Percentiles rank a stretch among this genome's conserved stretches.
Conservation (phyloP, 169 alveolate species). For the Cryptosporidium viatorum region DNA sequence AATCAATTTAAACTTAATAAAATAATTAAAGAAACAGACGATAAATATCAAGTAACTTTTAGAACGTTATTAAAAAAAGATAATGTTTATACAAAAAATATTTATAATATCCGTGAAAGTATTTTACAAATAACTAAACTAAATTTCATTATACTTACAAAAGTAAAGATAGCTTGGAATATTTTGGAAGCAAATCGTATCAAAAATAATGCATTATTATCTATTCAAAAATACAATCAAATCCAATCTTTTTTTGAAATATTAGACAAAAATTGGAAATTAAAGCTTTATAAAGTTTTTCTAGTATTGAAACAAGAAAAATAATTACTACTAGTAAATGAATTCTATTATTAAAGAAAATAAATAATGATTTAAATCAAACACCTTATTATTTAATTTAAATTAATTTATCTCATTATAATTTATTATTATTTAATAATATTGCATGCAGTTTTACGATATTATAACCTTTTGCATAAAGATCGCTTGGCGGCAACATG, state of each 20-base stretch:
- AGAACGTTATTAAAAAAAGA: no score
- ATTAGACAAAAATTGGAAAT: not conserved
- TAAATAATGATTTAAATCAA: no score
- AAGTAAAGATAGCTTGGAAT: slow-evolving; percentile 20
- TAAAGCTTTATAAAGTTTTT: slow-evolving; percentile 1
- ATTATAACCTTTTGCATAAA: not conserved
- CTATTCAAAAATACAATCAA: slow-evolving; percentile 8
- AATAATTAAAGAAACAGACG: not conserved
- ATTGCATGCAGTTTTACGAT: not conserved
- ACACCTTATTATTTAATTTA: no score
- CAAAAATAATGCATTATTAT: not conserved
- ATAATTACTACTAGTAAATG: no score
- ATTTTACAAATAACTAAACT: slow-evolving; percentile 3
- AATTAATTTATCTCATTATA: no score
- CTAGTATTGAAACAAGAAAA: not conserved
- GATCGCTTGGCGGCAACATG: slow-evolving; percentile 1
- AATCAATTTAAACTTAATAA: not conserved
- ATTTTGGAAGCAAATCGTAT: slow-evolving; percentile 7
- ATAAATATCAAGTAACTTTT: not conserved
- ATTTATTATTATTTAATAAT: no score
- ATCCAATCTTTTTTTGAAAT: slow-evolving; percentile 4
- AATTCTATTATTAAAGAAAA: no score
- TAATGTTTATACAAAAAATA: no score
- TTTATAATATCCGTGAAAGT: not conserved
- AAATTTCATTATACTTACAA: not conserved